Evolutionary conservation across 768 basidiomycete species (phyloP), one percentile per base, ranked within the genome.

Genomic region (Trametes coccinea): DNA sequence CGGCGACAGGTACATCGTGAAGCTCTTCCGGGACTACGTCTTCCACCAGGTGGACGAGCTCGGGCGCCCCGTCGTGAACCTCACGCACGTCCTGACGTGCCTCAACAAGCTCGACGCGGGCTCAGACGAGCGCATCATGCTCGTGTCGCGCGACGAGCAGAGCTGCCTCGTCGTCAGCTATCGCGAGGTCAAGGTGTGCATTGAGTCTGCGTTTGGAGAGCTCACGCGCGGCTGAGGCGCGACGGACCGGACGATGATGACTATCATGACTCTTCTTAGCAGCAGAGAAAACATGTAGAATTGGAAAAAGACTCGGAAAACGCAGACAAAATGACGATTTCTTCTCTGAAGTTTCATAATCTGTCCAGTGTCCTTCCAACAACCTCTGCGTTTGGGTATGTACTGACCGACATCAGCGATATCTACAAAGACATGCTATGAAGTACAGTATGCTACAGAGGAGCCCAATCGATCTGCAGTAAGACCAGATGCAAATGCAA

Each of bases 101-200:
- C 77, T 99, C 65, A 98, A 95, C 81, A 99, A 98, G 93, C 84
- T 98, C 53, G 97, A 99, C 72, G 88, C 89, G 7, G 96, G 95
- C 5, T 84, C 89, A 13, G 96, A 98, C 46, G 97, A 99, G 72
- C 88, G 88, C 63, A 80, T 99, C 65, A 96, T 98, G 95, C 83
- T 99, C 29, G 86, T 97, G 30, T 87, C 94, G 5, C 81, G 96
- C 48, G 96, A 99, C 72, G 97, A 98, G 72, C 95, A 96, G 77
- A 95, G 89, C 69, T 97, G 95, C 72, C 81, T 98, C 14, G 92
- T 96, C 8, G 94, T 97, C 43, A 92, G 86, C 71, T 97, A 95
- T 77, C 90, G 89, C 72, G 95, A 97, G 56, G 82, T 98, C 77
- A 95, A 92, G 76, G 72, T 82, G 2, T 95, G 92, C 71, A 81